Conservation (phyloP, 768 basidiomycete species). For the Pleurotus pulmonarius region DNA sequence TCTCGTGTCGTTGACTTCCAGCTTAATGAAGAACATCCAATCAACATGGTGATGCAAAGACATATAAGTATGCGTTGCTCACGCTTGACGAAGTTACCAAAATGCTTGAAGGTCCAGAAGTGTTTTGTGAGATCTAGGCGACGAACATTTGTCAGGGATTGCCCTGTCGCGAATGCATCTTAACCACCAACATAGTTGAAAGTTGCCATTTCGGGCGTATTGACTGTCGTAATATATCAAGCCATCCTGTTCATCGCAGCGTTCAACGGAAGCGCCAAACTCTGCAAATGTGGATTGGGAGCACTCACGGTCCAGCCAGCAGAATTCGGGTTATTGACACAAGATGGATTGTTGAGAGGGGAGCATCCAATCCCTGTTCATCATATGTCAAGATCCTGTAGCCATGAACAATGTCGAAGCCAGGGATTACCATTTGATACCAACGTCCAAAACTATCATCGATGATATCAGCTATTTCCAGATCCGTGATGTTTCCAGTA, state of each 20-base stretch:
- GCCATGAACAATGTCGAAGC: no score
- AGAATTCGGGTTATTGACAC: slow-evolving; percentile 30
- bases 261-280: not conserved
- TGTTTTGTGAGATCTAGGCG: slow-evolving; percentile 31
- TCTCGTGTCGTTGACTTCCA: slow-evolving; percentile 30
- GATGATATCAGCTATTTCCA: not conserved
- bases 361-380: slow-evolving; percentile 33
- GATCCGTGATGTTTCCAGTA: not conserved
- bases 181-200: slow-evolving; percentile 25
- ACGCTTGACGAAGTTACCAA: slow-evolving; percentile 38
- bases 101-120: slow-evolving; percentile 37
- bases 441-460: slow-evolving; percentile 32
- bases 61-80: slow-evolving; percentile 6
- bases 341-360: slow-evolving; percentile 28
- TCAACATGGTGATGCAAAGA: not conserved
- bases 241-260: slow-evolving; percentile 20
- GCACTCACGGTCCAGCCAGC: slow-evolving; percentile 38
- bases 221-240: slow-evolving; percentile 38
- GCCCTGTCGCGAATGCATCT: not conserved
- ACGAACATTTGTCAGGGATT: not conserved
- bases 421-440: slow-evolving; percentile 26
- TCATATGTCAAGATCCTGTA: no score
- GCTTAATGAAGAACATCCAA: slow-evolving; percentile 15
- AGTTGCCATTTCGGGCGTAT: slow-evolving; percentile 34
- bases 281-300: not conserved